A percentile compares a stretch with the other conserved stretches of the same genome.
phyloP scores from a whole-genome alignment of 352 stramenopile genomes.

The Phytophthora pinifolia region DNA sequence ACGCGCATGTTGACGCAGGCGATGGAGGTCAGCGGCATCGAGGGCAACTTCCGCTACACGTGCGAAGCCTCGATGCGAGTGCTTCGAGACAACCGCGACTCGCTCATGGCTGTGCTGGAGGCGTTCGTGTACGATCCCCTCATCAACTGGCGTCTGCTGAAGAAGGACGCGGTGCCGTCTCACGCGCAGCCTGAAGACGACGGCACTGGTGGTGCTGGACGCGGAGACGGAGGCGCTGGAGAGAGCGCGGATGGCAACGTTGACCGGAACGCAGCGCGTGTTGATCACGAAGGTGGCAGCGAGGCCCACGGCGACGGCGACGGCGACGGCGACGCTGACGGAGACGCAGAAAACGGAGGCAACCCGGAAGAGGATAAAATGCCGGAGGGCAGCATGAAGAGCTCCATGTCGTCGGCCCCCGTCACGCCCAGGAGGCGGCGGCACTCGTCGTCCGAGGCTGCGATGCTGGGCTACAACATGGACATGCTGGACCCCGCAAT shows the following conservation, averaged over 20 bases:
- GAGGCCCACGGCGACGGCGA: conserved; percentile 15
- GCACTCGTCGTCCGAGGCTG: conserved; percentile 60
- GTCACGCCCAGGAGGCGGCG: conserved; percentile 47
- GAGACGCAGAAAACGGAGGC: conserved; percentile 15
- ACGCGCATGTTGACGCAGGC: conserved; percentile 98
- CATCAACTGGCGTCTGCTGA: conserved; percentile 98
- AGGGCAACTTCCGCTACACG: conserved; percentile 99
- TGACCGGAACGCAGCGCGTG: conserved; percentile 20
- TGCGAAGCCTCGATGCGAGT: conserved; percentile 98
- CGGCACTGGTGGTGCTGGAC: conserved; percentile 23
- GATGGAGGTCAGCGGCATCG: conserved; percentile 99
- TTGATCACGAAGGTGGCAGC: conserved; percentile 19
- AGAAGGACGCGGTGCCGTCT: conserved; percentile 78
- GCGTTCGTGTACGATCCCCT: conserved; percentile 99
- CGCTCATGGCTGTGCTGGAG: conserved; percentile 99
- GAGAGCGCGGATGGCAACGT: conserved; percentile 17
- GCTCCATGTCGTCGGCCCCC: conserved; percentile 42
- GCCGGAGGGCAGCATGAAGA: conserved; percentile 54
- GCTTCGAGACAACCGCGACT: conserved; percentile 98
- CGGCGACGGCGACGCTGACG: conserved; percentile 29
- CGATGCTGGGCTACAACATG: conserved; percentile 65
- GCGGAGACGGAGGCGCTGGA: conserved; percentile 35
- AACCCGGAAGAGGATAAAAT: conserved; percentile 42
- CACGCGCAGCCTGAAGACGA: conserved; percentile 72
- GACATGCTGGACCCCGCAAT: conserved; percentile 58